phyloP scores from a whole-genome alignment of 768 basidiomycete genomes.

The Trametes sanguinea region DNA sequence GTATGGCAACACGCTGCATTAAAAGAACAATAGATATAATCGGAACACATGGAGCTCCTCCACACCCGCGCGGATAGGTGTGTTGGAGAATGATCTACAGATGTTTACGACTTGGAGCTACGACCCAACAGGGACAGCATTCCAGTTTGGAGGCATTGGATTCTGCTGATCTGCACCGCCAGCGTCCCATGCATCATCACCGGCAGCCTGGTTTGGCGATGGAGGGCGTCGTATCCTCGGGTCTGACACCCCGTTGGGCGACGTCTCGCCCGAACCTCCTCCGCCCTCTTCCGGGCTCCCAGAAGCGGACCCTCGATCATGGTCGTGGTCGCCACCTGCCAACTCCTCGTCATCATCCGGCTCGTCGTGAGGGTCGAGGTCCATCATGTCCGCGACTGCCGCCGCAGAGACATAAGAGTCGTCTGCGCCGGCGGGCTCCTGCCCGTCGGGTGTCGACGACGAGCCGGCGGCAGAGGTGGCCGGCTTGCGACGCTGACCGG shows the following conservation, averaged over 20 bases:
- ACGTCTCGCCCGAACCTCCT: constrained; percentile 27
- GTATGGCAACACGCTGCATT: neutral
- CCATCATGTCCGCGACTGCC: constrained; percentile 44
- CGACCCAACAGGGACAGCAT: constrained; percentile 16
- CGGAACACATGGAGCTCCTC: neutral
- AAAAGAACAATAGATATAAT: neutral
- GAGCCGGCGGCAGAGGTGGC: constrained; percentile 9
- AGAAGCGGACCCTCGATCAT: neutral
- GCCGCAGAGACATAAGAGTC: constrained; percentile 28
- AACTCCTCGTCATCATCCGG: constrained; percentile 24
- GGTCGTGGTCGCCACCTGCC: constrained; percentile 23
- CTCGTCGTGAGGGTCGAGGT: constrained; percentile 41
- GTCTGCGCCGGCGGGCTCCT: constrained; percentile 35
- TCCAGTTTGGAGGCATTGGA: constrained; percentile 5
- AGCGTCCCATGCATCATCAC: constrained; percentile 22
- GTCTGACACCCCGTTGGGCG: constrained; percentile 25
- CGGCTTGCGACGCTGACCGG: constrained; percentile 30
- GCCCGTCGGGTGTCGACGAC: constrained; percentile 14
- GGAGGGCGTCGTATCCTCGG: constrained; percentile 25
- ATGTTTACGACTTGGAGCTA: neutral
- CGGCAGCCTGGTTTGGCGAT: constrained; percentile 24
- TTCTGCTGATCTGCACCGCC: constrained; percentile 11
- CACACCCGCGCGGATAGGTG: no score
- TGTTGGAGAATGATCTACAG: neutral
- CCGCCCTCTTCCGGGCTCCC: constrained; percentile 18